Evolutionary conservation across 169 alveolate genomes (phyloP), one percentile per base, ranked within the genome.

Genomic region (Nephromyces sp.): DNA sequence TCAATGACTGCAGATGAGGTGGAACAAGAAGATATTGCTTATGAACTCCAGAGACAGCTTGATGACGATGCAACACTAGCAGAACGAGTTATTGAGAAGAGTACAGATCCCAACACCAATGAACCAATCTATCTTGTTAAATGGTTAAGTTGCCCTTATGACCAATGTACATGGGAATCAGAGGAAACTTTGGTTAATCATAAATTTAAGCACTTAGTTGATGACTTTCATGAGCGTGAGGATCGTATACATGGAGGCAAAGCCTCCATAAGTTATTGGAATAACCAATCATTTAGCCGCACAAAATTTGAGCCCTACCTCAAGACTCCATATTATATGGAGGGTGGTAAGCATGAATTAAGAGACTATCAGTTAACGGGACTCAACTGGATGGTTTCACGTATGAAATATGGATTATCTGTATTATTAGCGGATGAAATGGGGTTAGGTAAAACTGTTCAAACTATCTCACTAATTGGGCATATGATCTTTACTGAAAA

Each of bases 391-490:
- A 86, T 95, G 52, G 92, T 95, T 8, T 88, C 93, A 68, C 79
- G 97, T 61, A 89, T 93, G 93, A 95, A 95, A 84, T 80, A 92
- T 51, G 97, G 95, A 32, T 82, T 94, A 33, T 92, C 94, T 67
- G 96, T 66, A 80, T 87, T 94, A 30, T 71, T 94, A 28, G 98
- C 98, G 25, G 98, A 94, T 82, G 97, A 92, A 68, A 94, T 94
- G 98, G 98, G 98, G 31, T 84, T 94, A 24, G 98, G 98, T 24
- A 94, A 94, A 75, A 94, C 98, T 1, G 93, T 92, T 6, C 91
- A 94, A 79, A 92, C 98, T 6, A 91, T 94, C 1, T 88, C 97
- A 1, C 77, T 94, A 29, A 79, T 93, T 57, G 90, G 94, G 33
- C 94, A 92, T 72, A 72, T 94, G 84, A 69, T 90, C 72, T 87